Base-by-base conservation (phyloP, 1,139 yeast species). In the Diutina mesorugosa region DNA sequence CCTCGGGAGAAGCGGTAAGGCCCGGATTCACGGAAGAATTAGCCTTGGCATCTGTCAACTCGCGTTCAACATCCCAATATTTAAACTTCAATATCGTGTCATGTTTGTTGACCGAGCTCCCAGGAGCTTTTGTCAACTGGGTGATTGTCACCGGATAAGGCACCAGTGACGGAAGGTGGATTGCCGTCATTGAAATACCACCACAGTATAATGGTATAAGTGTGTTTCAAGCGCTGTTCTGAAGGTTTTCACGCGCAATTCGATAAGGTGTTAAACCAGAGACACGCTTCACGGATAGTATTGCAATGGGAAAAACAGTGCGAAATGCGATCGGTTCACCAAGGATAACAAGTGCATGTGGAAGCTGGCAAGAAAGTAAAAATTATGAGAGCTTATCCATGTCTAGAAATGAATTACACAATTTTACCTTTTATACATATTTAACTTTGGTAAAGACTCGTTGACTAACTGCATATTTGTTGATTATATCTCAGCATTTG, bases 141-240 rank as follows among this genome's bases (percentile, higher is more conserved):
- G 84, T 73, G 32, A 87, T 73, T n/a, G 83, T 83, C 51, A 87
- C 81, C 1, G 95, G 95, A 65, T 77, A 87, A 29, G 85, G 83
- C 28, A 84, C 79, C 57, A 85, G 81, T 56, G 72, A 68, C 32
- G 91, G 90, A 54, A 76, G 65, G 32, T 69, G 67, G 48, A 77
- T 68, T 45, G 72, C 65, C 18, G 77, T 72, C 66, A 66, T 60
- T 30, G 45, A 9, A 16, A 21, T 45, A 45, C 26, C 26, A n/a
- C 26, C 18, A n/a, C 18, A 45, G 8, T n/a, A 45, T 45, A 45
- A n/a, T 21, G 41, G 41, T 12, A 35, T 35, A 35, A 35, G 14
- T 10, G 14, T 35, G 41, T 35, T 9, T 35, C 41, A 35, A 35
- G 41, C 41, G 41, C 41, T 35, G 41, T 35, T 5, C 3, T 12